Evolutionary conservation across 1,284 basidiomycete species (phyloP).

Genomic region (Athelia psychrophila): DNA sequence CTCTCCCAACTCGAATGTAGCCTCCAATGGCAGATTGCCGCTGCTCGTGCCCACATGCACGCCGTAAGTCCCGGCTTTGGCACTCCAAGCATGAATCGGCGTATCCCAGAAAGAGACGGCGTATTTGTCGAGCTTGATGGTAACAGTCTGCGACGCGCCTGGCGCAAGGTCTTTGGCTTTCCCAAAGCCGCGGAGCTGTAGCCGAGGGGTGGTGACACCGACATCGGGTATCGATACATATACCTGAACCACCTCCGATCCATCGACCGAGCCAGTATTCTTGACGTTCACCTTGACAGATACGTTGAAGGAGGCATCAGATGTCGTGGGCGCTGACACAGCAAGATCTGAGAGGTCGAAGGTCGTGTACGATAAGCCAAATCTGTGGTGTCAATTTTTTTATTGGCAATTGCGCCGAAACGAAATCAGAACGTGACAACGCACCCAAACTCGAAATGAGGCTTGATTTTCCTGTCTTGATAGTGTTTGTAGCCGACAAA

Average conservation of each 20-base stretch:
- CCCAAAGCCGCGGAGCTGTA: conserved; percentile 58
- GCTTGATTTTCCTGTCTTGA: conserved; percentile 50
- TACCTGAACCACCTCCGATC: conserved; percentile 68
- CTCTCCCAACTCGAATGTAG: background rate
- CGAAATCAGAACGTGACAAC: conserved; percentile 14
- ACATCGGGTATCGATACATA: conserved; percentile 60
- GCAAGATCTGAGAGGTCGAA: conserved; percentile 55
- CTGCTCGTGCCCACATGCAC: background rate
- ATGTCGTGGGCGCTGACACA: conserved; percentile 29
- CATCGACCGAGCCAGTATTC: conserved; percentile 54
- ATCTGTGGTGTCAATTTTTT: conserved; percentile 28
- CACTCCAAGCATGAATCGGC: background rate
- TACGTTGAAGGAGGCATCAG: conserved; percentile 22
- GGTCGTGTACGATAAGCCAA: conserved; percentile 72
- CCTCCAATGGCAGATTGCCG: background rate
- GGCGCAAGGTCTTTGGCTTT: conserved; percentile 50
- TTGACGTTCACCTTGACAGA: conserved; percentile 39
- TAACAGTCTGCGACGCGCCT: conserved; percentile 36
- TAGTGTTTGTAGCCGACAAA: conserved; percentile 76
- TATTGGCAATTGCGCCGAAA: background rate
- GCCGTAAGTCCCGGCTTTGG: background rate
- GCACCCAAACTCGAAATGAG: conserved; percentile 72
- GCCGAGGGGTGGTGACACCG: conserved; percentile 50
- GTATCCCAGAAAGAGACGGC: conserved; percentile 62
- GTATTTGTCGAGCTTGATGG: conserved; percentile 55